phyloP scores from a whole-genome alignment of 2,329 filamentous ascomycete genomes.

The Penicillium janthinellum region DNA sequence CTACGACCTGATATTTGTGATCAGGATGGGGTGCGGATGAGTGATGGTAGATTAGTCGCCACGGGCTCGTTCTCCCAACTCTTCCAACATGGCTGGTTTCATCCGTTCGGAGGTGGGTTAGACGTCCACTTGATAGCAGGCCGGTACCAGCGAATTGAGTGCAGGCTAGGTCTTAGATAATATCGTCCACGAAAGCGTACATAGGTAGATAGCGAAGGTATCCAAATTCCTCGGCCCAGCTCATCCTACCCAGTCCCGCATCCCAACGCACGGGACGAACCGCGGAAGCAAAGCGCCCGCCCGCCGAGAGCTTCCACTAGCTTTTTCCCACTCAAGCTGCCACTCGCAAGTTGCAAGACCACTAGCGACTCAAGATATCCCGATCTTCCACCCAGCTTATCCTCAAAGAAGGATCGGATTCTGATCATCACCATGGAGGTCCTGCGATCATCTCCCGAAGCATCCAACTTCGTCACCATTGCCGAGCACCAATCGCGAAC shows the following conservation, averaged over 20 bases:
- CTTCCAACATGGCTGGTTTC: conserved; percentile 36
- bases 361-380: background rate
- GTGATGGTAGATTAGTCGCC: background rate
- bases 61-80: conserved; percentile 22
- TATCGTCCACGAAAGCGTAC: too few species aligned
- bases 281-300: conserved; percentile 3
- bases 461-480: conserved; percentile 46
- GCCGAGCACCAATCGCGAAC: conserved; percentile 51
- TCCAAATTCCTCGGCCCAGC: too few species aligned
- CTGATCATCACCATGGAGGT: conserved; percentile 44
- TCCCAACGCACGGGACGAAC: background rate
- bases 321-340: conserved; percentile 4
- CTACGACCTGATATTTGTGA: conserved; percentile 10
- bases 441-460: conserved; percentile 40
- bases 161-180: too few species aligned
- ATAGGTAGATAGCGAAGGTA: too few species aligned
- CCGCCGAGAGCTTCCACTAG: conserved; percentile 13
- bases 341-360: background rate
- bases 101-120: conserved; percentile 4
- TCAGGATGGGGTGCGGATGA: conserved; percentile 21
- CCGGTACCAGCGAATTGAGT: too few species aligned
- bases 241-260: too few species aligned
- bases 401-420: background rate
- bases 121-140: too few species aligned
- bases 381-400: background rate